Conservation (phyloP, 495 filamentous ascomycete genomes). For the Tetracladium setigerum region DNA sequence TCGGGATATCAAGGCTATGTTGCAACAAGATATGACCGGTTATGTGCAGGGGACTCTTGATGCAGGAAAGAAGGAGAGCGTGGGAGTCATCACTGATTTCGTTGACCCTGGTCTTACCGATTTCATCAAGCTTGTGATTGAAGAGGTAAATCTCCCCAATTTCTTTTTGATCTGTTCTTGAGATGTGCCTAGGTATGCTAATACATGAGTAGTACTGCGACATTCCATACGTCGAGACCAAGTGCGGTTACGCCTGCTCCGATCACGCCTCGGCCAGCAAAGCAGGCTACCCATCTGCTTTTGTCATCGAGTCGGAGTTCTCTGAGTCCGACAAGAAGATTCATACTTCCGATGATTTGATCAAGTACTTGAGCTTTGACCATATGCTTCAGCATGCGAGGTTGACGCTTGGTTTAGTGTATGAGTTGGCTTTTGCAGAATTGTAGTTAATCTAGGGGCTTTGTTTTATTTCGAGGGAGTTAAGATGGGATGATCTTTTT, state of each 20-base stretch:
- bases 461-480: too few relatives aligned
- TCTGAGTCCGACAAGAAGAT: constrained; percentile 81
- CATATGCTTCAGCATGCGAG: constrained; percentile 98
- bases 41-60: constrained; percentile 77
- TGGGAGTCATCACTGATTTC: constrained; percentile 91
- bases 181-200: too few relatives aligned
- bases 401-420: constrained; percentile 81
- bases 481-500: too few relatives aligned
- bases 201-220: constrained; percentile 60
- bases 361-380: constrained; percentile 85
- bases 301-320: constrained; percentile 90
- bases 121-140: constrained; percentile 88
- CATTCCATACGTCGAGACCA: constrained; percentile 83
- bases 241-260: constrained; percentile 96
- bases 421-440: constrained; percentile 73
- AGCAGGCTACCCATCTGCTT: constrained; percentile 90
- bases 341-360: constrained; percentile 81
- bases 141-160: constrained; percentile 42
- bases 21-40: constrained; percentile 99
- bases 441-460: too few relatives aligned
- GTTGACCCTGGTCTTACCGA: constrained; percentile 75
- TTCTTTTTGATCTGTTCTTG: not conserved
- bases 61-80: constrained; percentile 74
- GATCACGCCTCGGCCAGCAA: constrained; percentile 96
- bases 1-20: constrained; percentile 87